These are phyloP conservation scores for Dactylorhiza incarnata DNA, from an alignment of 106 monocot genomes.

Conservation along the genomic window DNA sequence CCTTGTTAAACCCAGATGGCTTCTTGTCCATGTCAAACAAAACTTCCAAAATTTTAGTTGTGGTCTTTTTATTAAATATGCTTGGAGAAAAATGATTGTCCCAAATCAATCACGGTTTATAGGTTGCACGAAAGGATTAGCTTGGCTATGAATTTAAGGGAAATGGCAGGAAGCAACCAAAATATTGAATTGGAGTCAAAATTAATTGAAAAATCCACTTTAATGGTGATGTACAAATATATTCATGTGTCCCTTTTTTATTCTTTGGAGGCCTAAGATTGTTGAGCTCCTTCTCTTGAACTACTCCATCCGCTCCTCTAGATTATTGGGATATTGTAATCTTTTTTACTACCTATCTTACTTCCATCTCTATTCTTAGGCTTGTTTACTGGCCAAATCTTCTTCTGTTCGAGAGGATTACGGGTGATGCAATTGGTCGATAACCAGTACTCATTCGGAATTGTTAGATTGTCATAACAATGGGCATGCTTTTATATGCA, in stretches of 20 bases:
- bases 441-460: neutral
- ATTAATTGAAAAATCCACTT: too few species aligned
- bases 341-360: neutral
- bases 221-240: too few species aligned
- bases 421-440: neutral
- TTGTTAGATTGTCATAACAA: neutral
- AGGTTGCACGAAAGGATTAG: neutral
- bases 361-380: neutral
- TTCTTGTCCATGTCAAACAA: too few species aligned
- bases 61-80: neutral
- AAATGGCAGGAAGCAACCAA: too few species aligned
- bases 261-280: neutral
- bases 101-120: neutral
- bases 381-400: neutral
- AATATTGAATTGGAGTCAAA: too few species aligned
- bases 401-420: neutral
- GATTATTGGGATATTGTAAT: neutral
- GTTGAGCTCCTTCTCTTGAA: neutral
- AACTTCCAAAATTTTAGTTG: too few species aligned
- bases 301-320: neutral
- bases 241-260: too few species aligned
- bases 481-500: constrained; percentile 13
- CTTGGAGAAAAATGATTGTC: neutral
- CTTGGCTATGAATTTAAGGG: neutral
- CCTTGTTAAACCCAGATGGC: too few species aligned